phyloP scores from a whole-genome alignment of 129 eudicot genomes.

The Erigeron canadensis region DNA sequence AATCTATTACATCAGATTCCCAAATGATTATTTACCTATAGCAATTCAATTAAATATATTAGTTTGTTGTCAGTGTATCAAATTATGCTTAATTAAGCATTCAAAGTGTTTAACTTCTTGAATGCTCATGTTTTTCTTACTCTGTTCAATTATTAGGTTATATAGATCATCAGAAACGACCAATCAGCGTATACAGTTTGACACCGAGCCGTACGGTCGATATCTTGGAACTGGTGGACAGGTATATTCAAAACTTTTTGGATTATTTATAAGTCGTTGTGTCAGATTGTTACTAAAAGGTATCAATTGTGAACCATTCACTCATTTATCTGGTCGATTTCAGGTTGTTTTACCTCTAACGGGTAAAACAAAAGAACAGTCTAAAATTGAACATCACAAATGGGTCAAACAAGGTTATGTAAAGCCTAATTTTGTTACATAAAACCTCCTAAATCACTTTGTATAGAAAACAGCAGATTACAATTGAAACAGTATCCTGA shows the following conservation, averaged over 20 bases:
- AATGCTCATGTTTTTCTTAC: conserved; percentile 12
- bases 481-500: not conserved
- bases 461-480: not conserved
- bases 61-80: conserved; percentile 11
- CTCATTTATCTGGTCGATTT: not conserved
- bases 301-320: not conserved
- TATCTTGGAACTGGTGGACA: conserved; percentile 98
- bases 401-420: not conserved
- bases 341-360: not conserved
- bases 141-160: conserved; percentile 47
- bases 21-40: not conserved
- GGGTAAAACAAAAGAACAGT: not conserved
- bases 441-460: not conserved
- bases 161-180: conserved; percentile 90
- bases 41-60: not conserved
- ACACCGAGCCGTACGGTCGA: conserved; percentile 82
- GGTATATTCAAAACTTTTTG: conserved; percentile 41
- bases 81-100: conserved; percentile 2
- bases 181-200: conserved; percentile 95
- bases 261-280: not conserved
- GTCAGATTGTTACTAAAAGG: conserved; percentile 1
- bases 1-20: conserved; percentile 9
- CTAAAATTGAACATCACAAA: not conserved
- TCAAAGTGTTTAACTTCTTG: conserved; percentile 10
- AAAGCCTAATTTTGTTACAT: not conserved